phyloP scores from a whole-genome alignment of 2,329 filamentous ascomycete species.

The Magnaporthiopsis rhizophila region DNA sequence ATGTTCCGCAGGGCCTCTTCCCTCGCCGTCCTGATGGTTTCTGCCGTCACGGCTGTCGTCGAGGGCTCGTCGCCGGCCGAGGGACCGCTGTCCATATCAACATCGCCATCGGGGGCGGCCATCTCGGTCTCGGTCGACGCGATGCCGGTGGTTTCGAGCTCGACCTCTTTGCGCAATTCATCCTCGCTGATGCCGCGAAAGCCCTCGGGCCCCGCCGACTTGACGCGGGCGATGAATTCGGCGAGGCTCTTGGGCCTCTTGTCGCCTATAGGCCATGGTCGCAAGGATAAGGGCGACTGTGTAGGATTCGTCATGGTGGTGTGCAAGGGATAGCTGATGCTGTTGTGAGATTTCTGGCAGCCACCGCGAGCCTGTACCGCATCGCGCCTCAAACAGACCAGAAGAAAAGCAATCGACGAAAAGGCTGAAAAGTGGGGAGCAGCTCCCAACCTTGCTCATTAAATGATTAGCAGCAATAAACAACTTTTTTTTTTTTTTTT shows the following conservation, averaged over 20 bases:
- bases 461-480: too few relatives aligned
- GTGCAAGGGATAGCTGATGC: not conserved
- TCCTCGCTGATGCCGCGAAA: conserved; percentile 75
- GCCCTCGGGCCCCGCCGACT: conserved; percentile 62
- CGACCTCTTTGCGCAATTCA: conserved; percentile 61
- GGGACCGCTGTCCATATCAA: conserved; percentile 37
- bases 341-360: not conserved
- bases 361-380: too few relatives aligned
- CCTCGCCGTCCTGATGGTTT: conserved; percentile 40
- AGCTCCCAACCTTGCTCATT: too few relatives aligned
- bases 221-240: conserved; percentile 72
- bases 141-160: conserved; percentile 17
- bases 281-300: conserved; percentile 44
- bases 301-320: conserved; percentile 15
- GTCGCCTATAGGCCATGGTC: conserved; percentile 52
- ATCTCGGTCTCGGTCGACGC: conserved; percentile 30
- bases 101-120: conserved; percentile 32
- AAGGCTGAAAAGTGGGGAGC: too few relatives aligned
- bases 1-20: conserved; percentile 51
- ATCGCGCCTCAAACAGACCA: too few relatives aligned
- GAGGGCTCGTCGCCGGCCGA: conserved; percentile 31
- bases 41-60: conserved; percentile 21
- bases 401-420: too few relatives aligned
- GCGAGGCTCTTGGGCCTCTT: conserved; percentile 55
- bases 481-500: too few relatives aligned